Base-by-base conservation (phyloP, 345 rosid species). In the Rhizophora mangle region DNA sequence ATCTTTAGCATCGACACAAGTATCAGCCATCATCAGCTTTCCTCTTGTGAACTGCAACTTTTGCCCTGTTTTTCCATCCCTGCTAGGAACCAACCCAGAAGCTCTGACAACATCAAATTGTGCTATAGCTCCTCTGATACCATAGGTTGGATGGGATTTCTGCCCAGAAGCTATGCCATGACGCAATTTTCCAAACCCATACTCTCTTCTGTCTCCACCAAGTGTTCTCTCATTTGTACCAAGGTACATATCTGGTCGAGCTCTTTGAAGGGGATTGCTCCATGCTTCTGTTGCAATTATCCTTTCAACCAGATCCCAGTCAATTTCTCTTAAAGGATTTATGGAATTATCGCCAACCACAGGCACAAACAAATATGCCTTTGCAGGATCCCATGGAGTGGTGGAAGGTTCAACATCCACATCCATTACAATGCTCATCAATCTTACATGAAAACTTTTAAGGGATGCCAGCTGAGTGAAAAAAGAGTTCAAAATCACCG, bases 341-440 rank as follows among this genome's bases (percentile, higher is more conserved):
- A 68, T 71, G 62, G 68, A 79, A 74, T 73, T 82, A 80, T 85
- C 90, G 81, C 92, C 84, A 81, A 86, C 81, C 87, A 95, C 74
- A 68, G 99, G 99, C 71, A 90, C 89, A 82, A 95, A 95, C 82
- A 95, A 83, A 88, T 95, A 95, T 62, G 99, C 96, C 85, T 95
- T 95, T 65, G 89, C 88, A 81, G 94, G 89, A 95, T 92, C 97
- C 99, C 99, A 95, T 4, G 99, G 99, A 73, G 99, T 95, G 53
- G 96, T 91, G 80, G 96, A 84, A 77, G 99, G 99, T 82, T 95
- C 96, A 67, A 95, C 99, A 87, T 88, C 96, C 91, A 95, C 99
- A 57, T 95, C 99, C 80, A 95, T 77, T 70, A 95, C 98, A 72
- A 95, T 88, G 84, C 99, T 95, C 99, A 95, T 95, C 83, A 95